Evolutionary conservation across 2,329 filamentous ascomycete species (phyloP), one percentile per base, ranked within the genome.

Genomic region (Fusarium devonianum): DNA sequence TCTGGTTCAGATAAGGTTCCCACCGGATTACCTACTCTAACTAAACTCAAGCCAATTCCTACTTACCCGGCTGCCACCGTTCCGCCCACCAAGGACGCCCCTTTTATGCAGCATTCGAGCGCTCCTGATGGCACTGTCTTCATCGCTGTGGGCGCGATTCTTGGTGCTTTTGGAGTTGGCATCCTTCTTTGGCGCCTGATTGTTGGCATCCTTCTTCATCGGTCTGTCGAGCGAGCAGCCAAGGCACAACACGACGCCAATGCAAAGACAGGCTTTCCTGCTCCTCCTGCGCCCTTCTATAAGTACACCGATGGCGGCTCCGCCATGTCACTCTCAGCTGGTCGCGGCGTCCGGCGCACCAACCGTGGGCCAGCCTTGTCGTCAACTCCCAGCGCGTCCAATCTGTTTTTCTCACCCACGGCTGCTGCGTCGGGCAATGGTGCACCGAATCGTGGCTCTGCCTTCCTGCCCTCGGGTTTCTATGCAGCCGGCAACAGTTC

Each of bases 341-440:
- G 77, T 34, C 83, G 83, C 18, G 77, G 76, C 26, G 72, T 74
- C 19, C 77, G 81, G 45, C 76, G 80, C 37, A 79, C 79, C 11
- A 75, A 72, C 48, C 79, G 82, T 36, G 80, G 76, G 1, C 78
- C 80, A 3, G 72, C 75, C 21, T 79, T 79, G 2, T 82, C 82
- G 8, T 75, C 75, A 39, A 84, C 81, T 18, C 84, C 79, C 9
- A 88, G 83, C 66, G 77, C 81, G 62, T 84, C 84, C 26, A 90
- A 88, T 55, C 79, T 97, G 12, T 99, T 99, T 82, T 99, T 96
- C 78, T 96, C 92, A 7, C 94, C 94, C 1, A 97, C 94, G 0
- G 92, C 92, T 2, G 84, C 83, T 30, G 78, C 82, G 7, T 76
- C 89, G 2, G 88, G 88, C 11, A 84, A 83, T 28, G 75, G 79